Evolutionary conservation across 306 rosid genomes (phyloP).

Genomic region (Prunus fruticosa): DNA sequence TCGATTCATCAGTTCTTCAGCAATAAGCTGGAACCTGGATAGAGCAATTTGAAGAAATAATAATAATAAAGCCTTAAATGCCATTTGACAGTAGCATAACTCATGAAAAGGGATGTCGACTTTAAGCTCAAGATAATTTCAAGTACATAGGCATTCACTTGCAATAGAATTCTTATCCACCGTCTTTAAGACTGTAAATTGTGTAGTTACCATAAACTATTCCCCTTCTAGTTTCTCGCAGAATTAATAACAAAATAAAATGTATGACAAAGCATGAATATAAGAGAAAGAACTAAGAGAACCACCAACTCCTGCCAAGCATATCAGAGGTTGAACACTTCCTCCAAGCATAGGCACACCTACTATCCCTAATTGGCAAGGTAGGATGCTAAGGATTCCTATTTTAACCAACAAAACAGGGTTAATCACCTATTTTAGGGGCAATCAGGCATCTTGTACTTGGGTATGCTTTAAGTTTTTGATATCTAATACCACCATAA

Average conservation of each 20-base stretch:
- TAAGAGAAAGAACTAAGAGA: neutral
- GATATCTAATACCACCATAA: no score
- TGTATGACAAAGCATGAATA: neutral
- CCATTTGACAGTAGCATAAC: neutral
- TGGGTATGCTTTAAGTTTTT: no score
- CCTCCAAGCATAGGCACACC: neutral
- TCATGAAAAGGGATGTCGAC: neutral
- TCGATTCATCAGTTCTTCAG: neutral
- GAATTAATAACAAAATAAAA: neutral
- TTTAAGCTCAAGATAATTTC: conserved; percentile 2
- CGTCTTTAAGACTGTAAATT: neutral
- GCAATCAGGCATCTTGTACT: no score
- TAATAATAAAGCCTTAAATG: neutral
- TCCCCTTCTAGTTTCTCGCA: neutral
- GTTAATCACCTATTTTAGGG: neutral
- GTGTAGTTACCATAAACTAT: neutral
- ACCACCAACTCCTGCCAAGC: neutral
- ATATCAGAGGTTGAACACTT: neutral
- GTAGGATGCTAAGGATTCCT: neutral
- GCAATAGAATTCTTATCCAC: conserved; percentile 3
- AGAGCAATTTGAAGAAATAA: neutral
- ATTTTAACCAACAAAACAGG: neutral
- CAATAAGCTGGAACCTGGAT: neutral
- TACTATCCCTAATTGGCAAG: neutral
- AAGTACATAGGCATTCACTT: neutral